Conservation (phyloP, 2,329 filamentous ascomycete species). For the Botrytis pseudocinerea region DNA sequence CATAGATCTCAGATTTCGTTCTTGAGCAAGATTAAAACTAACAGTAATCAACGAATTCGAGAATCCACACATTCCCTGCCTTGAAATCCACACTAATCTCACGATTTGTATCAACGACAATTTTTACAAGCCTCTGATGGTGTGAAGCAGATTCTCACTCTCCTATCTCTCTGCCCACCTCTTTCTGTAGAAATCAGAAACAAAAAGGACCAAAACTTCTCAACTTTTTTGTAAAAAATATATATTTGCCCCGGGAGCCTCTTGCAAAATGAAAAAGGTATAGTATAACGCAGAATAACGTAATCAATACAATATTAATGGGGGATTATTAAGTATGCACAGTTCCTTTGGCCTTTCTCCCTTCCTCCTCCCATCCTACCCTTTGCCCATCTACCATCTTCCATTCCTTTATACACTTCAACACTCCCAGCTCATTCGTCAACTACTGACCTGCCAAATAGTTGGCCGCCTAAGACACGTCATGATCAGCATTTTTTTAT, state of each 20-base stretch:
- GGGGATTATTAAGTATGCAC: constrained; percentile 12
- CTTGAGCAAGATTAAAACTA: neutral
- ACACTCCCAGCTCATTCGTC: neutral
- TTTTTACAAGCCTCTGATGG: neutral
- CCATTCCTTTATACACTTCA: no score
- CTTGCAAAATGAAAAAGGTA: neutral
- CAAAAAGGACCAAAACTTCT: neutral
- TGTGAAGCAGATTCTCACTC: no score
- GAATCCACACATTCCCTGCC: no score
- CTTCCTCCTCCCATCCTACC: neutral
- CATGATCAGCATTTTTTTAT: neutral
- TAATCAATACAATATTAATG: constrained; percentile 10
- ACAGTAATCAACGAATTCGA: neutral
- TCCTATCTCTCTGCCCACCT: no score
- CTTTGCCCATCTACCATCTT: neutral
- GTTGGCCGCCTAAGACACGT: neutral
- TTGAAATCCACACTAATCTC: neutral
- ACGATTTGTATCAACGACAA: neutral
- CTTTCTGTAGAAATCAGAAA: neutral
- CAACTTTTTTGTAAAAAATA: neutral
- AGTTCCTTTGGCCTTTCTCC: neutral
- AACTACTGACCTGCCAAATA: constrained; percentile 9
- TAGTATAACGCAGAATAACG: constrained; percentile 7
- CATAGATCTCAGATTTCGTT: neutral
- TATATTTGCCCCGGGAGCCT: neutral